Percentiles rank a stretch among this genome's conserved stretches.
These are phyloP conservation scores for Neonectria ditissima DNA, from an alignment of 2,329 filamentous ascomycete species.

Conservation along the genomic window DNA sequence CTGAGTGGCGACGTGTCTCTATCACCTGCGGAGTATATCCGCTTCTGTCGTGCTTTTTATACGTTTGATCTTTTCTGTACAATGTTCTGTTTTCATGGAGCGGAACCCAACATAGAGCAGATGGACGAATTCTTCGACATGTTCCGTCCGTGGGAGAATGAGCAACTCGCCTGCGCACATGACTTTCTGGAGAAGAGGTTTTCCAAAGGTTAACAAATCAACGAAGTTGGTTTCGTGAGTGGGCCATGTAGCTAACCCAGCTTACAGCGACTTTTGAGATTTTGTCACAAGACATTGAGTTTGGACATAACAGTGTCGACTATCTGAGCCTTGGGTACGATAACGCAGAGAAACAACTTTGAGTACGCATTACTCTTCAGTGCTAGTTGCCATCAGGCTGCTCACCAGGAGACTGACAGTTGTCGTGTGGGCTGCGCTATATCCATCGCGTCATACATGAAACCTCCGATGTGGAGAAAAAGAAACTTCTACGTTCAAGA, in stretches of 20 bases:
- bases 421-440: not conserved
- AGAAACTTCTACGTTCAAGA: too few species aligned
- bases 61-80: too few species aligned
- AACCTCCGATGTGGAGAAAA: too few species aligned
- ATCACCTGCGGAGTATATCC: too few species aligned
- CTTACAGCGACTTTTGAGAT: not conserved
- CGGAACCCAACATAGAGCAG: too few species aligned
- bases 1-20: too few species aligned
- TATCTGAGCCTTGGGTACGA: not conserved
- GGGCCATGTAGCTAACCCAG: not conserved
- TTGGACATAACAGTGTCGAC: not conserved
- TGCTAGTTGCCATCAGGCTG: not conserved
- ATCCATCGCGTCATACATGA: not conserved
- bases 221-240: too few species aligned
- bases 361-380: not conserved
- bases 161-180: not conserved
- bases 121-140: too few species aligned
- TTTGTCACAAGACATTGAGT: not conserved
- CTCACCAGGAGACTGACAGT: not conserved
- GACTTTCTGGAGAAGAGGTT: not conserved
- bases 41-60: too few species aligned
- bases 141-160: too few species aligned
- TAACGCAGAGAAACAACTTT: not conserved
- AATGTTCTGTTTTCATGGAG: too few species aligned
- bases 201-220: not conserved